These are phyloP conservation scores for Kodamaea fungicola DNA, from an alignment of 1,139 yeast species.

Conservation along the genomic window DNA sequence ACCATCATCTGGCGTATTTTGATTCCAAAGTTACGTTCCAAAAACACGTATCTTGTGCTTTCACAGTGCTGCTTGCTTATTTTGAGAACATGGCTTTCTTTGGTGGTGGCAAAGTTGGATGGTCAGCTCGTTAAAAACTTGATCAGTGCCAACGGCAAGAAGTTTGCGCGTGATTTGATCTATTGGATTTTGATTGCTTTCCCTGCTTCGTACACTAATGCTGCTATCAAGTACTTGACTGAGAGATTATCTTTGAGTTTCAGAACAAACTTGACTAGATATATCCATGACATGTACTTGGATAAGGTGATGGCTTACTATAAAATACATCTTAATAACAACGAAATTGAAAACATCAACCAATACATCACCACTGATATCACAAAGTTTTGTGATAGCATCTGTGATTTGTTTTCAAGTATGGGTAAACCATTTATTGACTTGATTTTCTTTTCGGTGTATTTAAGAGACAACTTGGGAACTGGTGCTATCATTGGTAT, in stretches of 20 bases:
- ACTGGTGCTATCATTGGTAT: constrained; percentile 81
- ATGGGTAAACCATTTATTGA: constrained; percentile 92
- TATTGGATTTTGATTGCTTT: constrained; percentile 89
- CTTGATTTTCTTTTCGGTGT: constrained; percentile 79
- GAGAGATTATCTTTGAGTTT: constrained; percentile 77
- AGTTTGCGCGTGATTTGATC: constrained; percentile 71
- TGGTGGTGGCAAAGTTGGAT: constrained; percentile 83
- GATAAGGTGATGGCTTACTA: constrained; percentile 81
- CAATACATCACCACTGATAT: constrained; percentile 87
- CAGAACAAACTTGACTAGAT: constrained; percentile 79
- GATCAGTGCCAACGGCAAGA: constrained; percentile 76
- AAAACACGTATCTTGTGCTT: constrained; percentile 61
- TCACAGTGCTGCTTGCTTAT: constrained; percentile 75
- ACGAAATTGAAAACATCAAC: constrained; percentile 49
- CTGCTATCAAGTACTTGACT: constrained; percentile 81
- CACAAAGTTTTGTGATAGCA: constrained; percentile 75
- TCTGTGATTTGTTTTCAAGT: constrained; percentile 80
- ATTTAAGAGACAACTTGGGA: constrained; percentile 81
- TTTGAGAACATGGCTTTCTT: constrained; percentile 82
- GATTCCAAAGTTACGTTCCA: constrained; percentile 69
- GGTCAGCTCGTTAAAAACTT: constrained; percentile 90
- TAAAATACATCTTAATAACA: constrained; percentile 55
- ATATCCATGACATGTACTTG: constrained; percentile 85
- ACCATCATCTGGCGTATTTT: constrained; percentile 77
- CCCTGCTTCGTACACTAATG: constrained; percentile 91